Base-by-base conservation (phyloP, 1,284 basidiomycete genomes). In the Leucoagaricus sp. region DNA sequence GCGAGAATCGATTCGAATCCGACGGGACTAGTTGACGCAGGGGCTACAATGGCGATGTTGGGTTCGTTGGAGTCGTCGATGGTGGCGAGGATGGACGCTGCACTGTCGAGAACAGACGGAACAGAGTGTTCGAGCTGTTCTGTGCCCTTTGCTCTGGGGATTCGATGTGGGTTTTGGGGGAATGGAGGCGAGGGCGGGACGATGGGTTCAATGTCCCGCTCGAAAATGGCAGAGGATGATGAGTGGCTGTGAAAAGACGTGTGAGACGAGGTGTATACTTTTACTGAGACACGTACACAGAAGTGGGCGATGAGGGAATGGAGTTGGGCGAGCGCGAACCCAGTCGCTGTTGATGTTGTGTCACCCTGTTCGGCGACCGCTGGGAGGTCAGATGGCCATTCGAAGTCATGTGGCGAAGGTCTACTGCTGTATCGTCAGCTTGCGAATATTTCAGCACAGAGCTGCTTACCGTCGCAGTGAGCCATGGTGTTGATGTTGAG, bases 211-310 rank as follows among this genome's bases (percentile, higher is more conserved):
- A 92, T 90, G 66, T 92, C 89, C 44, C 89, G 84, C 69, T 91
- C 89, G 58, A 92, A 92, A 55, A 91, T 92, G 47, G 89, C 89
- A 1, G 87, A 89, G 0, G 87, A 89, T 0, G 86, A 88, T 0
- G 87, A 89, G 64, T 87, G 87, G 7, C 87, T 89, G 67, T 23
- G 34, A n/a, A 46, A 44, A 42, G 28, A 23, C 26, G 46, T 49
- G 31, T 33, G 7, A 33, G 31, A 6, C 31, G 6, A 12, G 31
- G 12, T 33, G 7, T 33, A 6, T 13, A 13, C 31, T 7, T 13
- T 33, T 7, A 59, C 38, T 47, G n/a, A 63, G 42, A 49, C 13
- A 77, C 82, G 64, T 78, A 88, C 83, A 89, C 83, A 34, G 87
- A 89, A 21, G 88, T 89, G 4, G 87, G 88, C 2, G 86, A 88